Conservation (phyloP, 2,329 filamentous ascomycete species). For the Ceratocystiopsis brevicomis region DNA sequence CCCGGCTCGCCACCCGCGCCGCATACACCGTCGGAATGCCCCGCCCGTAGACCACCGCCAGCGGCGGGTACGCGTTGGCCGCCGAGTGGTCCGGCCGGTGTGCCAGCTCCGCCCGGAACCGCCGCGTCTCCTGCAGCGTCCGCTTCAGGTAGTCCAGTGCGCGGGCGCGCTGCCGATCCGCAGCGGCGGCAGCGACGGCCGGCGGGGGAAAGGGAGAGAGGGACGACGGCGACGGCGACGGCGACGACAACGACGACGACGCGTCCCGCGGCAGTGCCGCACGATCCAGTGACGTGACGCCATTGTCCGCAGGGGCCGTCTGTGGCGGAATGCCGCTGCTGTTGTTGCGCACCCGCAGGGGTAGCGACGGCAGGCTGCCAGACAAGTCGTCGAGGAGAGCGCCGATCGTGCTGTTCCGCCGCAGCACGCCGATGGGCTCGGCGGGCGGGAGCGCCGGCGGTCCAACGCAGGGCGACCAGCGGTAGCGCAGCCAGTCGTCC, state of each 20-base stretch:
- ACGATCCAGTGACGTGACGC: not conserved
- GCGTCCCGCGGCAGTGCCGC: too few relatives aligned
- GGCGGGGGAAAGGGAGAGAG: too few relatives aligned
- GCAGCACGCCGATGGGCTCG: not conserved
- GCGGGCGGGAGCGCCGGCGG: constrained; percentile 43
- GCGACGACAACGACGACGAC: too few relatives aligned
- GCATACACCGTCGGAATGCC: constrained; percentile 70
- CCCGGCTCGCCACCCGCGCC: constrained; percentile 51
- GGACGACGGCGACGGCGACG: not conserved
- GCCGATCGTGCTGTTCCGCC: constrained; percentile 16
- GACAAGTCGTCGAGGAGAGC: constrained; percentile 28
- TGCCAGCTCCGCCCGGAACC: constrained; percentile 58
- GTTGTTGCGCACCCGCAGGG: constrained; percentile 17
- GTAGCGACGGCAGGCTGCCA: constrained; percentile 21
- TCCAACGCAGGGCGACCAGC: constrained; percentile 56
- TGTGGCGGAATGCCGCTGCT: constrained; percentile 12
- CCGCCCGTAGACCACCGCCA: constrained; percentile 73
- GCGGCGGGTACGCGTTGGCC: constrained; percentile 62
- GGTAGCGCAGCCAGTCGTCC: constrained; percentile 60
- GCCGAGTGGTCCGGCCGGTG: constrained; percentile 39
- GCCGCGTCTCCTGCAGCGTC: constrained; percentile 49
- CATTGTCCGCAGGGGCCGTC: not conserved
- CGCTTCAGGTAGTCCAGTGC: constrained; percentile 50
- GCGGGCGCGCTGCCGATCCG: constrained; percentile 31
- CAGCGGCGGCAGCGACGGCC: constrained; percentile 6